Conservation (phyloP, 805 yeast species). For the Pichia kluyveri region DNA sequence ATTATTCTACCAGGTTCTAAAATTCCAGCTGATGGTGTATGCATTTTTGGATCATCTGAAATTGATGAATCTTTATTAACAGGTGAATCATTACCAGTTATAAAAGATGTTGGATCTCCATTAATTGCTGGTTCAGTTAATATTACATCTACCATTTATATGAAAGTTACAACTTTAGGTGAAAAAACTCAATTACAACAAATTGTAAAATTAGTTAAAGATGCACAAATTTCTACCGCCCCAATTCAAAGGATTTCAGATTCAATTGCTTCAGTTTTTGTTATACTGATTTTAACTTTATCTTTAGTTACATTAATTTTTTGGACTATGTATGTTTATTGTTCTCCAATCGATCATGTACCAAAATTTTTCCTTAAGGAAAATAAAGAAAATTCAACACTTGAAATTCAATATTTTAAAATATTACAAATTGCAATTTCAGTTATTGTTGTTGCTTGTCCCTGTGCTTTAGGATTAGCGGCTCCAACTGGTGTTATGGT, state of each 20-base stretch:
- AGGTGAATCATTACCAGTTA: conserved; percentile 80
- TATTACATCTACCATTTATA: conserved; percentile 61
- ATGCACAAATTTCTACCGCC: conserved; percentile 82
- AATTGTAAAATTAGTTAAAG: conserved; percentile 76
- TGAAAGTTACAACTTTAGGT: conserved; percentile 65
- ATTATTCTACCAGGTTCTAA: conserved; percentile 78
- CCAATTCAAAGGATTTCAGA: conserved; percentile 91
- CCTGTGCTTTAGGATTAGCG: conserved; percentile 94
- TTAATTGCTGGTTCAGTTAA: conserved; percentile 91
- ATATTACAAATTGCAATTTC: conserved; percentile 70
- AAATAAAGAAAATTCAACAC: conserved; percentile 4
- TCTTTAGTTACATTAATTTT: conserved; percentile 56
- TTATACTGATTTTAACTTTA: conserved; percentile 59
- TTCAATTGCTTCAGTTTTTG: conserved; percentile 74
- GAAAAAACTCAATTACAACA: conserved; percentile 80
- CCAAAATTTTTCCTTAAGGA: conserved; percentile 22
- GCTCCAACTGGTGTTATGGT: conserved; percentile 99
- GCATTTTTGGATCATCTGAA: conserved; percentile 71
- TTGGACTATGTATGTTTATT: conserved; percentile 41
- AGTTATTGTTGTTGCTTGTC: conserved; percentile 96
- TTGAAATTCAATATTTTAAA: conserved; percentile 15
- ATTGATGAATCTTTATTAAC: conserved; percentile 85
- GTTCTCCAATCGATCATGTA: conserved; percentile 7
- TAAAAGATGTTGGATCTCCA: conserved; percentile 47
- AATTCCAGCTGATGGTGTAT: conserved; percentile 86